Evolutionary conservation across 1,139 yeast species (phyloP), one percentile per base, ranked within the genome.

Genomic region (Geotrichum klebahnii): DNA sequence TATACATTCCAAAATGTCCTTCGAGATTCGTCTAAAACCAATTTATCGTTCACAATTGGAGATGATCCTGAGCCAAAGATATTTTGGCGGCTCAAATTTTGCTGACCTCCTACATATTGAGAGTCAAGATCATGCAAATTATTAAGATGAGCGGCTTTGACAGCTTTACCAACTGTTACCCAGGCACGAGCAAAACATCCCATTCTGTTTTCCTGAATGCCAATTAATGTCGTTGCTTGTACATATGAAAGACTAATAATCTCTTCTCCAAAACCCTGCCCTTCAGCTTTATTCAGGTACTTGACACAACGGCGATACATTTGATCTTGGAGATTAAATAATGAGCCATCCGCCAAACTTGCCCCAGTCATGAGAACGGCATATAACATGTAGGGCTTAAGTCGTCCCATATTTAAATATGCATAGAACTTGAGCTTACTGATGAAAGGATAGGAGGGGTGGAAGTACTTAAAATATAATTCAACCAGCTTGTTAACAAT

Each of bases 151-250:
- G 59, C 53, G 2, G 62, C 58, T 5, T 64, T 53, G 32, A 57
- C 48, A 1, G 65, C 61, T 14, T 56, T 54, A 3, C 69, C 69
- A 5, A 59, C 57, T 12, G 61, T 53, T 20, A 61, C 44, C 68
- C 69, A 66, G 2, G 67, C 68, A 36, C 63, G 60, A 5, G 63
- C 59, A 42, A 66, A 60, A 40, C 49, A 44, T 17, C 61, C 64
- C 26, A 50, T 45, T n/a, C 58, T 53, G 48, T 58, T 59, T 49
- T 66, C 68, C 46, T 56, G 57, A 23, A 56, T 47, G 9, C 59
- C 54, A n/a, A 65, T 29, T 9, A 66, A 52, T 5, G 55, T 46
- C 37, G 59, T 46, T 2, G 68, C 59, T 51, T 64, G 67, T 3
- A 61, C 56, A 48, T 56, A 65, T 43, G 57, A 54, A 3, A 61